phyloP scores from a whole-genome alignment of 148 eudicot species.

The Rhododendron mucronatum region DNA sequence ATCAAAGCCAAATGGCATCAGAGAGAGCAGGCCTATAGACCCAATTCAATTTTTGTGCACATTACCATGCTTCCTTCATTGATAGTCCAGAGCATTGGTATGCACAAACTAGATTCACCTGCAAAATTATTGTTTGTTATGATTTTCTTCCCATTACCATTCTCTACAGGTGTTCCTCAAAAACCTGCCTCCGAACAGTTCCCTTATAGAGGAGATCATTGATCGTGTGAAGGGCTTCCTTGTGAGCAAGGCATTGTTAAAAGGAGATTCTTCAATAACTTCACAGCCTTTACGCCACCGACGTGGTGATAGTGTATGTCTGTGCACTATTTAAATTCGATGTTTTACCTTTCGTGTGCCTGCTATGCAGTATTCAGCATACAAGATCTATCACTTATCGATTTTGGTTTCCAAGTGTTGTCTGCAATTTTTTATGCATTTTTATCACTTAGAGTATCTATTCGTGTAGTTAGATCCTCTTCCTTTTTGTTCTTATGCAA shows the following conservation, averaged over 20 bases:
- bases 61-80: too few relatives aligned
- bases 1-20: too few relatives aligned
- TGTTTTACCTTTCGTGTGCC: neutral
- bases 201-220: conserved; percentile 86
- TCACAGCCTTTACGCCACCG: conserved; percentile 66
- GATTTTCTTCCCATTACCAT: neutral
- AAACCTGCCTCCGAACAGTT: conserved; percentile 88
- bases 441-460: neutral
- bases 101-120: neutral
- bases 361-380: neutral
- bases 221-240: conserved; percentile 86
- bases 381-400: neutral
- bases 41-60: too few relatives aligned
- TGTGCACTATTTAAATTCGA: neutral
- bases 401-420: neutral
- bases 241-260: conserved; percentile 77
- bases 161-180: conserved; percentile 74
- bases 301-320: conserved; percentile 77
- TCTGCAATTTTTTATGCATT: neutral
- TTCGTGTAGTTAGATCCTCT: neutral
- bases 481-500: neutral
- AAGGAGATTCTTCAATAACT: conserved; percentile 64
- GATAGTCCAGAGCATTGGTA: too few relatives aligned
- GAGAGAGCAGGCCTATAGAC: too few relatives aligned
- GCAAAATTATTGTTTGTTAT: neutral